Percentiles rank a stretch among this genome's conserved stretches.
These are phyloP conservation scores for Clavaria fumosa DNA, from an alignment of 768 basidiomycete genomes.

Conservation along the genomic window DNA sequence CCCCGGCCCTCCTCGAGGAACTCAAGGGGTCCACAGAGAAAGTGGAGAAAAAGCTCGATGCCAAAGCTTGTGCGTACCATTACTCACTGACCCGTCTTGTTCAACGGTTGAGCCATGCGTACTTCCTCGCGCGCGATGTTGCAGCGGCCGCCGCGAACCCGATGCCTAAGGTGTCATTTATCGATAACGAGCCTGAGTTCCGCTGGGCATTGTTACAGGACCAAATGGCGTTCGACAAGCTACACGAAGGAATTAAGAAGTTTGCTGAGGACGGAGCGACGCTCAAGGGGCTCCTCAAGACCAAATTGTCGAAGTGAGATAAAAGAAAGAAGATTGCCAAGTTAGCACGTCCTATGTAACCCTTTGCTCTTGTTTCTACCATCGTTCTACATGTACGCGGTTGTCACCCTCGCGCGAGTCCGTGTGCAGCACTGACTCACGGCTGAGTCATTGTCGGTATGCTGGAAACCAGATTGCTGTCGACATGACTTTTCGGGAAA, in stretches of 20 bases:
- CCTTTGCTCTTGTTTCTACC: no score
- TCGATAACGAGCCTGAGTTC: slow-evolving; percentile 95
- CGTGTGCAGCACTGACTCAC: no score
- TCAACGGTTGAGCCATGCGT: no score
- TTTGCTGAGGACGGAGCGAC: slow-evolving; percentile 92
- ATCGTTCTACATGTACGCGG: no score
- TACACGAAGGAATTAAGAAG: slow-evolving; percentile 96
- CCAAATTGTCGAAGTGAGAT: slow-evolving; percentile 55
- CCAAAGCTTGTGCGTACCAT: slow-evolving; percentile 34
- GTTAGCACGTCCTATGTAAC: no score
- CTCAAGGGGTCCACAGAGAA: slow-evolving; percentile 65
- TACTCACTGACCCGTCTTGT: slow-evolving; percentile 7
- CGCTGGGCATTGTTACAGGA: slow-evolving; percentile 87
- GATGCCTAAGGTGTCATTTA: slow-evolving; percentile 64
- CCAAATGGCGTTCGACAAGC: slow-evolving; percentile 96
- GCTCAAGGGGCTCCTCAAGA: slow-evolving; percentile 66
- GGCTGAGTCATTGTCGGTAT: no score
- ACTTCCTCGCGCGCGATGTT: no score
- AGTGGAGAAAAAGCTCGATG: slow-evolving; percentile 77
- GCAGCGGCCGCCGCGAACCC: slow-evolving; percentile 40
- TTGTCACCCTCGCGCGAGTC: no score
- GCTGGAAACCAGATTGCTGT: no score
- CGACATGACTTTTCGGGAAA: no score
- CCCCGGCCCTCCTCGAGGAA: slow-evolving; percentile 82
- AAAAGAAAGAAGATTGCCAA: no score